A percentile compares a stretch with the other conserved stretches of the same genome.
phyloP scores from a whole-genome alignment of 495 filamentous ascomycete genomes.

The Sordaria brevicollis region DNA sequence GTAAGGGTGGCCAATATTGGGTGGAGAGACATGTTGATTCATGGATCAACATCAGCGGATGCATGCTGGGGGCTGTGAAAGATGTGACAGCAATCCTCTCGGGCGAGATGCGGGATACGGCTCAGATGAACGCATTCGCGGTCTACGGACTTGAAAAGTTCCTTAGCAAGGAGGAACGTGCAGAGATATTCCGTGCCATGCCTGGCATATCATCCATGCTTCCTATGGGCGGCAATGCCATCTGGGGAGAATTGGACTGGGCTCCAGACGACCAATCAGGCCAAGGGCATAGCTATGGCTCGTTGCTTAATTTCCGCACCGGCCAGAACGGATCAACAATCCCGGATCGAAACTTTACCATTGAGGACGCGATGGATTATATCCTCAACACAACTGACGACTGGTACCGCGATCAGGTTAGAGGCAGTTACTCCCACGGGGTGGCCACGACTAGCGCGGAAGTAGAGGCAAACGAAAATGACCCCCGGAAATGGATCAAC shows the following conservation, averaged over 20 bases:
- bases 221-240: constrained; percentile 85
- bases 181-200: constrained; percentile 93
- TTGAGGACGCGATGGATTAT: constrained; percentile 65
- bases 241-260: constrained; percentile 87
- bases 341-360: constrained; percentile 63
- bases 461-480: constrained; percentile 77
- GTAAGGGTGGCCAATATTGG: constrained; percentile 76
- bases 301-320: constrained; percentile 77
- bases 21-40: constrained; percentile 83
- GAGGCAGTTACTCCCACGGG: constrained; percentile 72
- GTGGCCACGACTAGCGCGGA: constrained; percentile 71
- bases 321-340: constrained; percentile 39
- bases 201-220: constrained; percentile 94
- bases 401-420: constrained; percentile 72
- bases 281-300: constrained; percentile 63
- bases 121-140: constrained; percentile 93
- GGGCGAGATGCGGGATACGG: constrained; percentile 97
- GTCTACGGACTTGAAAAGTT: constrained; percentile 97
- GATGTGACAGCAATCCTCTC: constrained; percentile 84
- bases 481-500: constrained; percentile 85
- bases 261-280: constrained; percentile 79
- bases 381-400: constrained; percentile 65
- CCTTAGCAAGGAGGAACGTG: constrained; percentile 76
- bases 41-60: constrained; percentile 97
- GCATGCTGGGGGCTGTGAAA: constrained; percentile 94